These are phyloP conservation scores for Physaria fendleri DNA, from an alignment of 345 rosid species.

Conservation along the genomic window DNA sequence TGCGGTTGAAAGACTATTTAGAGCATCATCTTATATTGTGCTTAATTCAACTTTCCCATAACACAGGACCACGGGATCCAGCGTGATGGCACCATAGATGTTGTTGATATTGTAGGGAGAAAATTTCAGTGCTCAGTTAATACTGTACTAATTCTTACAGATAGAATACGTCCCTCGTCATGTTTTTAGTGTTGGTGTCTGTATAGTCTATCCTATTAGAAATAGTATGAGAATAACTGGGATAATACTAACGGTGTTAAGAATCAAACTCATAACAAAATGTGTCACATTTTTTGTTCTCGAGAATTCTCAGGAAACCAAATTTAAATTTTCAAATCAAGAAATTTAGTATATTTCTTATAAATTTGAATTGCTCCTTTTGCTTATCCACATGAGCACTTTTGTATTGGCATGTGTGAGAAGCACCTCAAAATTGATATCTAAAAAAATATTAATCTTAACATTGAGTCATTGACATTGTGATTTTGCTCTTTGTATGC, in stretches of 20 bases:
- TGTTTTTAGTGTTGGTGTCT: neutral
- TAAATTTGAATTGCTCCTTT: neutral
- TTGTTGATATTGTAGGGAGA: slow-evolving; percentile 21
- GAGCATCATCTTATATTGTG: neutral
- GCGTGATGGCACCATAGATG: slow-evolving; percentile 58
- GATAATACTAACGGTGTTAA: neutral
- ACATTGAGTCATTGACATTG: neutral
- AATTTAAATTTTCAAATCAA: neutral
- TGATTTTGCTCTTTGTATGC: neutral
- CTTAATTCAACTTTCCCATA: neutral
- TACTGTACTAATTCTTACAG: neutral
- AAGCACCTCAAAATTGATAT: neutral
- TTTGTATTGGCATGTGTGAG: neutral
- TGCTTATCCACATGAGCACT: neutral
- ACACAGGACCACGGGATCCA: slow-evolving; percentile 72
- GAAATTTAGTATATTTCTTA: neutral
- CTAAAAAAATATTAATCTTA: neutral
- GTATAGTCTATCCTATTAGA: neutral
- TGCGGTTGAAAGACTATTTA: neutral
- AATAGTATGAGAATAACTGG: neutral
- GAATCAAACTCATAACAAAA: neutral
- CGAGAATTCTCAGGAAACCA: neutral
- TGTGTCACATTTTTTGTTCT: neutral
- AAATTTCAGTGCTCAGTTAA: neutral
- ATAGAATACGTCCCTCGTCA: neutral